A percentile compares a stretch with the other conserved stretches of the same genome.
phyloP scores from a whole-genome alignment of 805 yeast genomes.

The Nakazawaea ernobii region DNA sequence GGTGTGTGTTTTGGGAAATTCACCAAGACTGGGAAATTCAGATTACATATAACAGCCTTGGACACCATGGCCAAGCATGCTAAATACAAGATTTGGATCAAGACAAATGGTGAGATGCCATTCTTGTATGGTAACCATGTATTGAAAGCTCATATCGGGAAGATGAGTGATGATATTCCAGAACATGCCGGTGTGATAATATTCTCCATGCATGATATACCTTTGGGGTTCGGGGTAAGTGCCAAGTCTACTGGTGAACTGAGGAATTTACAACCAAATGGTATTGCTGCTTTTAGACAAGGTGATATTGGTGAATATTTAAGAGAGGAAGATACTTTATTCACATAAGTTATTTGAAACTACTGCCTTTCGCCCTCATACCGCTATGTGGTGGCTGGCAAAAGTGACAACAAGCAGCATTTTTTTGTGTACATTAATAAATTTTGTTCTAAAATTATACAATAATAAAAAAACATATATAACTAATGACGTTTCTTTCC shows the following conservation, averaged over 20 bases:
- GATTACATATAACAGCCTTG: conserved; percentile 89
- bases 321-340: conserved; percentile 95
- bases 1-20: conserved; percentile 95
- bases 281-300: conserved; percentile 92
- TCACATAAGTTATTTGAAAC: conserved; percentile 45
- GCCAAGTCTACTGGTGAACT: conserved; percentile 89
- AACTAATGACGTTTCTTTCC: conserved; percentile 17
- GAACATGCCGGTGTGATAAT: conserved; percentile 96
- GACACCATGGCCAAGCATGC: conserved; percentile 82
- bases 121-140: conserved; percentile 95
- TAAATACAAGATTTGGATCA: conserved; percentile 92
- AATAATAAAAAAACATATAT: neutral
- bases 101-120: conserved; percentile 98
- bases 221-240: conserved; percentile 92
- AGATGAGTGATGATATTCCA: conserved; percentile 95
- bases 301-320: conserved; percentile 96
- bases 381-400: too few relatives aligned
- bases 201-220: conserved; percentile 85
- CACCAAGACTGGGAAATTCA: conserved; percentile 95
- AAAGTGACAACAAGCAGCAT: neutral
- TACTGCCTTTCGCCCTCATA: neutral
- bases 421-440: neutral
- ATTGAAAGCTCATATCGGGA: conserved; percentile 92
- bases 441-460: neutral
- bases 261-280: conserved; percentile 85